Evolutionary conservation across 2,329 filamentous ascomycete species (phyloP), one percentile per base, ranked within the genome.

Genomic region (Phyllosticta ampelicida): DNA sequence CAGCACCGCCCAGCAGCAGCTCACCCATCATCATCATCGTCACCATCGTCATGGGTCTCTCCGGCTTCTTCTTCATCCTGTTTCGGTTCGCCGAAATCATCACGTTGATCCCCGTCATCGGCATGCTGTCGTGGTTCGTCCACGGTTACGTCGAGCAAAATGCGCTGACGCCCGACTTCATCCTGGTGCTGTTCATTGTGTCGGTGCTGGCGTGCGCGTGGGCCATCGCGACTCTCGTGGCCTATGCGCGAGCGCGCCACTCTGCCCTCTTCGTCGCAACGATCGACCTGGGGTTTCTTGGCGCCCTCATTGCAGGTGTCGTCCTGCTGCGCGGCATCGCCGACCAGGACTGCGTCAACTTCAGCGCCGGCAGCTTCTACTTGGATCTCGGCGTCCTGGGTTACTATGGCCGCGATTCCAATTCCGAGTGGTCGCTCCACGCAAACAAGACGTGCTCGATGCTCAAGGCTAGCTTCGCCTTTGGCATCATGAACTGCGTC

Each of bases 391-490:
- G 86, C 11, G 75, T 80, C 11, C 81, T 89, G 61, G 80, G 82
- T 28, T 77, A 73, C 62, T 81, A 81, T 50, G 77, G 77, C 13
- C 62, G 65, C 8, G 64, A 72, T 30, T 75, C 73, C 28, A 71
- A 80, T 36, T 78, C 73, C 58, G 66, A 66, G 9, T 74, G 83
- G 60, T 71, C 78, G 49, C 68, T 85, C 48, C 72, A 79, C 56
- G 72, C 85, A 44, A 79, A 89, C 72, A 92, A 92, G 78, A 83
- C 84, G 5, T 97, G 92, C 74, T 82, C 86, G 54, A 94, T 96
- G 89, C 82, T 96, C 68, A 97, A 96, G 81, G 87, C 91, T 0
- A 81, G 79, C 64, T 97, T 90, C 74, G 92, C 90, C 2, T 85
- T 96, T 64, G 90, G 83, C 53, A 96, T 97, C 71, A 95, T 96